Base-by-base conservation (phyloP, 176 grass and related monocot species). In the Canna indica region DNA sequence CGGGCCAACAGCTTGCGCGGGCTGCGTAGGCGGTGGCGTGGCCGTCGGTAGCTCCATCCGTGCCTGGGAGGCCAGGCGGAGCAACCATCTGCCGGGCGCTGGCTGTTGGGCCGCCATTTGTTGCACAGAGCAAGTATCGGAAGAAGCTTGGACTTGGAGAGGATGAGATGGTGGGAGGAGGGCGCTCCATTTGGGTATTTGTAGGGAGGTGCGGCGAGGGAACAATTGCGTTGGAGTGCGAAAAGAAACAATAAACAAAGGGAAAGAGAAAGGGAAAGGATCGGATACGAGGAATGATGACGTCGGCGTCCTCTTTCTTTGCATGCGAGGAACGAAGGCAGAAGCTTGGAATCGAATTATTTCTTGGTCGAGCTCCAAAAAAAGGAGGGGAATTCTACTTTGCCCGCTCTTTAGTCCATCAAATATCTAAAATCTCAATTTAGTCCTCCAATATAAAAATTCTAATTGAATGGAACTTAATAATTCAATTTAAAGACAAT, bases 281-380 rank as follows among this genome's bases (percentile, higher is more conserved):
- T 75, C 57, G 6, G 74, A 73, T 84, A 62, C 71, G 47, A 57
- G 58, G 54, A 65, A 79, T 9, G n/a, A 7, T 32, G 75, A 78
- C 31, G 13, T 48, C 27, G 1, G 73, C 59, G 60, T 45, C 66
- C 33, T 54, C 65, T 18, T n/a, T n/a, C n/a, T n/a, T n/a, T n/a
- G n/a, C n/a, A n/a, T n/a, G 20, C 13, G 35, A 44, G 13, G 25
- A 77, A 11, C n/a, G 41, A n/a, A 54, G 22, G 50, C 17, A 79
- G 81, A 62, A 54, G 50, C 20, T 79, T 79, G 75, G 81, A 36
- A 84, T 84, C 81, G 47, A 75, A 84, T 81, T 26, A n/a, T n/a
- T n/a, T n/a, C n/a, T n/a, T n/a, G n/a, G n/a, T n/a, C n/a, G n/a
- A n/a, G n/a, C n/a, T n/a, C 50, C 22, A 44, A 44, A 44, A 44